phyloP scores from a whole-genome alignment of 2,329 filamentous ascomycete genomes.

The Phoma sp. region DNA sequence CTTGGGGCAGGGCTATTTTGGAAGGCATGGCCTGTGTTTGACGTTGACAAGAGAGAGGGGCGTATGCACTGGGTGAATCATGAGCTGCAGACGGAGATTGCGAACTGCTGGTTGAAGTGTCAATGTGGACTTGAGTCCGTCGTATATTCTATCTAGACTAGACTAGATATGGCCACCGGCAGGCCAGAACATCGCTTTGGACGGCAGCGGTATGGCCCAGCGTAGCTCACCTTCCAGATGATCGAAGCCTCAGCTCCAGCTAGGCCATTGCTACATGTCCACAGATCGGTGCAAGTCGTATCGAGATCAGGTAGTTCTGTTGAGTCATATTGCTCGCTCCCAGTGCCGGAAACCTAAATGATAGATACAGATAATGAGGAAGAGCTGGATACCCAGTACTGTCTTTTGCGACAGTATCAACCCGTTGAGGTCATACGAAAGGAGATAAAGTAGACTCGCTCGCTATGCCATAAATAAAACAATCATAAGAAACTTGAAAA shows the following conservation, averaged over 20 bases:
- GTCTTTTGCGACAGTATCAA: slow-evolving; percentile 13
- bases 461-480: slow-evolving; percentile 49
- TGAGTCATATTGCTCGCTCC: slow-evolving; percentile 16
- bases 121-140: slow-evolving; percentile 17
- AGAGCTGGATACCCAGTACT: slow-evolving; percentile 5
- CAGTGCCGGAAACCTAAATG: slow-evolving; percentile 15
- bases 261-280: not conserved
- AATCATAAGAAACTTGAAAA: slow-evolving; percentile 38
- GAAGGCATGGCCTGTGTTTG: slow-evolving; percentile 1
- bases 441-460: slow-evolving; percentile 30
- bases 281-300: slow-evolving; percentile 10
- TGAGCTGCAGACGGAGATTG: slow-evolving; percentile 14
- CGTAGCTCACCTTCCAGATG: slow-evolving; percentile 2
- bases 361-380: slow-evolving; percentile 25
- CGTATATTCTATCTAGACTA: slow-evolving; percentile 12
- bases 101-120: slow-evolving; percentile 13
- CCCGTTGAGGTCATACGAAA: slow-evolving; percentile 17
- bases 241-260: slow-evolving; percentile 2
- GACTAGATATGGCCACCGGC: slow-evolving; percentile 5
- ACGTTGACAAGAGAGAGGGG: slow-evolving; percentile 10
- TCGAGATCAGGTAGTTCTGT: slow-evolving; percentile 9
- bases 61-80: slow-evolving; percentile 14
- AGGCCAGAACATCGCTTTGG: slow-evolving; percentile 5
- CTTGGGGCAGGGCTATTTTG: slow-evolving; percentile 11
- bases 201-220: not conserved